Evolutionary conservation across 768 basidiomycete species (phyloP).

Genomic region (Cytidiella melzeri): DNA sequence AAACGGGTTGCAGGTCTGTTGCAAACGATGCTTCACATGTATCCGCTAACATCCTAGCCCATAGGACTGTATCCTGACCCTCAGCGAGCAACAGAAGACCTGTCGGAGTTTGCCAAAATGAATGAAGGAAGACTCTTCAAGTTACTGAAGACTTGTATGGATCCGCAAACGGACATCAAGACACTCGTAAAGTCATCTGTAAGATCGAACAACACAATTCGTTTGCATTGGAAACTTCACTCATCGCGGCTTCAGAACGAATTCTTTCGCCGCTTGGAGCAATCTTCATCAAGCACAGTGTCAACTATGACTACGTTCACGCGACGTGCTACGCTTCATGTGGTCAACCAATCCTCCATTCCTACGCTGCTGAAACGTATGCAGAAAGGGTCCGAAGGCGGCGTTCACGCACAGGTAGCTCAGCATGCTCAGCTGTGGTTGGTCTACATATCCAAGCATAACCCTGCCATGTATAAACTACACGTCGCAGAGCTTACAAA

Average conservation of each 20-base stretch:
- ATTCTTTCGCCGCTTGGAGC: slow-evolving; percentile 70
- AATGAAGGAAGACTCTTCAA: slow-evolving; percentile 88
- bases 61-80: slow-evolving; percentile 60
- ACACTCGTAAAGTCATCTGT: slow-evolving; percentile 74
- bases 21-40: not conserved
- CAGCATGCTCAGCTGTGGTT: slow-evolving; percentile 48
- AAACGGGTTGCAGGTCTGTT: slow-evolving; percentile 56
- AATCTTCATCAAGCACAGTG: slow-evolving; percentile 51
- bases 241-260: slow-evolving; percentile 49
- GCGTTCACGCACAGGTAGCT: slow-evolving; percentile 27
- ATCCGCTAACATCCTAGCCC: not conserved
- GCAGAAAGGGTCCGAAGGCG: slow-evolving; percentile 34
- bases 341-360: slow-evolving; percentile 82
- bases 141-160: slow-evolving; percentile 73
- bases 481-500: slow-evolving; percentile 76
- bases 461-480: slow-evolving; percentile 62
- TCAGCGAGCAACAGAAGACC: slow-evolving; percentile 69
- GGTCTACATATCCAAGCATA: slow-evolving; percentile 64
- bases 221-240: not conserved
- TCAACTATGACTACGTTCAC: slow-evolving; percentile 68
- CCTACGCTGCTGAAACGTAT: slow-evolving; percentile 72
- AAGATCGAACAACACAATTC: slow-evolving; percentile 15
- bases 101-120: slow-evolving; percentile 75
- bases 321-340: slow-evolving; percentile 60
- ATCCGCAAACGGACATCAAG: slow-evolving; percentile 80